Percentiles rank a stretch among this genome's conserved stretches.
Evolutionary conservation across 2,329 filamentous ascomycete species (phyloP).

Genomic region (Escovopsis sp.): DNA sequence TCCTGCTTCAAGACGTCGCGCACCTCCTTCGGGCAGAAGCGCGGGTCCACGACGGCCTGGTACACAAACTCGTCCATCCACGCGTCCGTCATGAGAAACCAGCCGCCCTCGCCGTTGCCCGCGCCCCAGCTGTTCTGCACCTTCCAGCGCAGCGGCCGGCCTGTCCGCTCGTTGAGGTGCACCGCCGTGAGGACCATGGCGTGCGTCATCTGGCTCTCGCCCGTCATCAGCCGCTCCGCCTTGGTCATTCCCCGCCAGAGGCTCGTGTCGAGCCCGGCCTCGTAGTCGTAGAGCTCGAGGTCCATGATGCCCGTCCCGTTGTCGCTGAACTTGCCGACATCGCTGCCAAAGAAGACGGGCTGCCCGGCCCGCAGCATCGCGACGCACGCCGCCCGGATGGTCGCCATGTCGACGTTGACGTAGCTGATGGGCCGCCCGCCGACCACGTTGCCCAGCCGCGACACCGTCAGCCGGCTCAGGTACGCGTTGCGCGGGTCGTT

Average conservation of each 20-base stretch:
- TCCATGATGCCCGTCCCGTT: constrained; percentile 62
- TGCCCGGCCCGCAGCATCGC: constrained; percentile 64
- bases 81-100: constrained; percentile 76
- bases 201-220: constrained; percentile 77
- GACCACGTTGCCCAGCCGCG: constrained; percentile 67
- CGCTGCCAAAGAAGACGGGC: constrained; percentile 78
- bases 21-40: constrained; percentile 49
- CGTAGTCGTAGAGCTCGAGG: constrained; percentile 59
- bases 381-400: constrained; percentile 60
- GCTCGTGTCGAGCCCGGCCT: constrained; percentile 66
- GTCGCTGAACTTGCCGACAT: constrained; percentile 74
- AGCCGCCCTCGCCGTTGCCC: constrained; percentile 56
- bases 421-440: constrained; percentile 65
- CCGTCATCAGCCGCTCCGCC: constrained; percentile 55
- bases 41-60: constrained; percentile 70
- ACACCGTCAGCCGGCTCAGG: constrained; percentile 58
- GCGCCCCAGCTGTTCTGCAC: constrained; percentile 81
- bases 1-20: constrained; percentile 55
- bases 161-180: constrained; percentile 50
- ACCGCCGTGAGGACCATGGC: constrained; percentile 86
- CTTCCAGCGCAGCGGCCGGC: constrained; percentile 59
- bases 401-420: constrained; percentile 62
- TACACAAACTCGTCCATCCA: constrained; percentile 76
- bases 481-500: constrained; percentile 73
- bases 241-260: constrained; percentile 58